Evolutionary conservation across 129 eudicot genomes (phyloP), one percentile per base, ranked within the genome.

Genomic region (Smallanthus sonchifolius): DNA sequence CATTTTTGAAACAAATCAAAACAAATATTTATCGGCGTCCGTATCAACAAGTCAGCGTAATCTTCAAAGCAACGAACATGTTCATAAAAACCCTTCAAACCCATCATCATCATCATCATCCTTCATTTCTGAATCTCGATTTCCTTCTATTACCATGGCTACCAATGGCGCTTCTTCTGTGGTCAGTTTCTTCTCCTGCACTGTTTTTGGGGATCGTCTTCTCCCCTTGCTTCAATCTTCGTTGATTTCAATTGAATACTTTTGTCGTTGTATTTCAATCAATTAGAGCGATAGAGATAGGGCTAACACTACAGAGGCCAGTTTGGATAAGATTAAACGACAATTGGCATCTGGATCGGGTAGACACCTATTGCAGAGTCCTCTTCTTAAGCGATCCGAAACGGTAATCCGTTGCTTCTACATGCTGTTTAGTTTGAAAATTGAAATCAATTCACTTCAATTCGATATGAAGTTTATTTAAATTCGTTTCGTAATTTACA

Each of bases 361-460:
- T 35, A 70, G 89, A 47, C 83, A 90, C 77, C 48, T 94, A 5
- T 77, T 94, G 69, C 98, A 94, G 77, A 97, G 98, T 30, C 98
- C 97, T 36, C 98, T 94, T 60, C 91, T 88, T 49, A 94, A 94
- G 73, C 92, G 98, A 85, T 94, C 98, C 35, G 98, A 94, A 81
- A 94, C 98, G 79, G 98, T 94, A 86, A 19, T 57, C 38, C 38
- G 10, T 57, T 57, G 38, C 28, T 49, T 16, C 6, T 44, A 2
- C 36, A 5, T 47, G 2, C 7, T 68, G 44, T 30, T 34, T 57
- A 11, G n/a, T 17, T 76, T 76, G 44, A 36, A 24, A 65, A 11
- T 76, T 76, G 44, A 36, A 24, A 65, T 51, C 64, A 39, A 48
- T 38, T 49, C 44, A n/a, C 4, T 51, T 66, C 4, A 17, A 2